Conservation (phyloP, 805 yeast species). For the Cyberlindnera mycetangii region DNA sequence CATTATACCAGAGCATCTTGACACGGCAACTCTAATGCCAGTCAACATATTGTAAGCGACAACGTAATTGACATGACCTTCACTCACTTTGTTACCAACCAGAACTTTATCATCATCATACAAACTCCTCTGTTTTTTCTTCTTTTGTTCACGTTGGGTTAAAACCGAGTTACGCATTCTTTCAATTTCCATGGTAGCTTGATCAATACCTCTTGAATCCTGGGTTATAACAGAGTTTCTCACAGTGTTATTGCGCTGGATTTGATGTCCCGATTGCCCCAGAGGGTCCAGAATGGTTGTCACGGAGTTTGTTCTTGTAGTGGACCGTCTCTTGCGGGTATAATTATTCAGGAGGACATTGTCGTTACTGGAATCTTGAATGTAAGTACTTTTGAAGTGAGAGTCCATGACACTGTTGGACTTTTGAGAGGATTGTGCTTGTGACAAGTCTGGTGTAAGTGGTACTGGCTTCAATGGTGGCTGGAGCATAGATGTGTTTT, state of each 20-base stretch:
- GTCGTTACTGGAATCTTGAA: constrained; percentile 34
- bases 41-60: constrained; percentile 97
- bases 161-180: constrained; percentile 49
- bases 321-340: constrained; percentile 21
- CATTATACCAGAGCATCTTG: constrained; percentile 85
- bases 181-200: constrained; percentile 43
- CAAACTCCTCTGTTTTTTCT: constrained; percentile 33
- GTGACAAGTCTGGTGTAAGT: background rate
- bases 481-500: constrained; percentile 5
- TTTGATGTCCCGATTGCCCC: background rate
- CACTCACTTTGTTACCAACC: constrained; percentile 80
- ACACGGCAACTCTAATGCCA: constrained; percentile 93
- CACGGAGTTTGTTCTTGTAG: constrained; percentile 13
- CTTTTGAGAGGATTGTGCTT: background rate
- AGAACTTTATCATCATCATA: constrained; percentile 56
- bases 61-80: constrained; percentile 90
- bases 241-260: constrained; percentile 1
- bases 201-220: constrained; percentile 31
- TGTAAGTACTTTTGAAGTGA: constrained; percentile 30
- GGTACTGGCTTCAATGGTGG: constrained; percentile 5
- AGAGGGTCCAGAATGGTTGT: constrained; percentile 8
- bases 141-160: constrained; percentile 40
- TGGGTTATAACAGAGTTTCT: constrained; percentile 21
- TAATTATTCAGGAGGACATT: constrained; percentile 33
- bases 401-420: constrained; percentile 4